Percentiles rank a stretch among this genome's conserved stretches.
Evolutionary conservation across 352 stramenopile genomes (phyloP).

Genomic region (Elongisporangium undulatum): DNA sequence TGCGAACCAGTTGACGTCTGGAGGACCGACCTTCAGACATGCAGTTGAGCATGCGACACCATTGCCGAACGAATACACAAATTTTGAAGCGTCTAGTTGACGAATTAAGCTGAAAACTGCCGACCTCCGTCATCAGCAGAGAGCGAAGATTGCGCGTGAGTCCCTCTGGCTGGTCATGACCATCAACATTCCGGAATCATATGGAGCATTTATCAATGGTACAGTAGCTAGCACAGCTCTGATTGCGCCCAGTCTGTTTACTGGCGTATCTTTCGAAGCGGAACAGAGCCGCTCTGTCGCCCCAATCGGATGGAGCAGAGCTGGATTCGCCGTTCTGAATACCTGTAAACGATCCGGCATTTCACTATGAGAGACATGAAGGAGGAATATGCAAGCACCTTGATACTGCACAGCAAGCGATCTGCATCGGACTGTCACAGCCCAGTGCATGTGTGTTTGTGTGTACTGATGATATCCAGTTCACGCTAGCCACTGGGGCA

Average conservation of each 20-base stretch:
- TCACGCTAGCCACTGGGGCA: neutral
- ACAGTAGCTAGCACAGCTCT: neutral
- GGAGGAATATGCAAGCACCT: neutral
- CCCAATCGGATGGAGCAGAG: neutral
- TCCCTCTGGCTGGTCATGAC: too few relatives aligned
- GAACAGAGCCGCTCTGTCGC: neutral
- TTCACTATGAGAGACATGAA: neutral
- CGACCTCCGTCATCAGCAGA: neutral
- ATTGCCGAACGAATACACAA: neutral
- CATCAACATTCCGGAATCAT: too few relatives aligned
- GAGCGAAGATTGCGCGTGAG: neutral
- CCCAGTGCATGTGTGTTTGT: too few relatives aligned
- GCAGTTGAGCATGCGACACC: neutral
- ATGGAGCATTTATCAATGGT: too few relatives aligned
- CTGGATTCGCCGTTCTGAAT: neutral
- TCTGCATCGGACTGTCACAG: neutral
- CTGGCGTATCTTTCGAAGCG: neutral
- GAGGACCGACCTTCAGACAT: too few relatives aligned
- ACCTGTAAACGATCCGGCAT: neutral
- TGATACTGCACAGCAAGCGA: neutral
- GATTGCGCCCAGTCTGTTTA: neutral
- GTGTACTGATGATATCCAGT: too few relatives aligned
- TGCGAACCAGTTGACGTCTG: neutral
- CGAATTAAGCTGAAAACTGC: too few relatives aligned
- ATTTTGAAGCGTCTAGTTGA: neutral